phyloP scores from a whole-genome alignment of 106 monocot genomes.

The Dendrobium huoshanense region DNA sequence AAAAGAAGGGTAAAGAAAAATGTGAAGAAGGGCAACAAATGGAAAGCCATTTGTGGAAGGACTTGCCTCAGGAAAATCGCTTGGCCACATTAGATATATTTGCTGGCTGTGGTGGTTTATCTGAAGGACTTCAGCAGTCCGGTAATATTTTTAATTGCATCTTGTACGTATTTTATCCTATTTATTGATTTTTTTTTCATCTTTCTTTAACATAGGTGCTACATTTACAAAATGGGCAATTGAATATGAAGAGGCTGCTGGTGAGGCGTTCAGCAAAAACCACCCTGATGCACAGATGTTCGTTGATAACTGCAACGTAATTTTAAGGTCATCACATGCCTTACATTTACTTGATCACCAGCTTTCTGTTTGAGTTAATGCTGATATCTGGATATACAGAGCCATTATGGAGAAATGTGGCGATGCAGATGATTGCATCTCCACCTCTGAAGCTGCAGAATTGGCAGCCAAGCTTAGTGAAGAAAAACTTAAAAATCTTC shows the following conservation, averaged over 20 bases:
- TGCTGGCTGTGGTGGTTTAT: slow-evolving; percentile 99
- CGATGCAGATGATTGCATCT: slow-evolving; percentile 87
- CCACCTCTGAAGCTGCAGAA: slow-evolving; percentile 82
- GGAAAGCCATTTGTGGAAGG: slow-evolving; percentile 24
- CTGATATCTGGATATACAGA: slow-evolving; percentile 31
- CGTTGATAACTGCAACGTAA: slow-evolving; percentile 96
- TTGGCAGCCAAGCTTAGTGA: slow-evolving; percentile 46
- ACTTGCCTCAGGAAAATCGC: slow-evolving; percentile 35
- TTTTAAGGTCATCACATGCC: slow-evolving; percentile 48
- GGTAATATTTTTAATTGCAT: slow-evolving; percentile 32
- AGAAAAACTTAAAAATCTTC: slow-evolving; percentile 68
- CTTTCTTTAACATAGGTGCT: slow-evolving; percentile 38
- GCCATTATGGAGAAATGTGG: slow-evolving; percentile 99
- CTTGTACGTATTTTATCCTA: neutral
- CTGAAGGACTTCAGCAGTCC: slow-evolving; percentile 84
- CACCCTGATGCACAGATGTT: slow-evolving; percentile 75
- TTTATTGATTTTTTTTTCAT: neutral
- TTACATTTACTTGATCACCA: neutral
- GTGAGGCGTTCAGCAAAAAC: slow-evolving; percentile 84
- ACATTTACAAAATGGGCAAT: slow-evolving; percentile 97
- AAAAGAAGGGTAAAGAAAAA: slow-evolving; percentile 81
- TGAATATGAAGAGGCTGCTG: slow-evolving; percentile 95
- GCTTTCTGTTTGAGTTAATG: neutral
- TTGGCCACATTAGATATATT: slow-evolving; percentile 93
- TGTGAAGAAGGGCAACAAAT: slow-evolving; percentile 41